Percentiles rank a stretch among this genome's conserved stretches.
phyloP scores from a whole-genome alignment of 2,329 filamentous ascomycete species.

The Albophoma yamanashiensis region DNA sequence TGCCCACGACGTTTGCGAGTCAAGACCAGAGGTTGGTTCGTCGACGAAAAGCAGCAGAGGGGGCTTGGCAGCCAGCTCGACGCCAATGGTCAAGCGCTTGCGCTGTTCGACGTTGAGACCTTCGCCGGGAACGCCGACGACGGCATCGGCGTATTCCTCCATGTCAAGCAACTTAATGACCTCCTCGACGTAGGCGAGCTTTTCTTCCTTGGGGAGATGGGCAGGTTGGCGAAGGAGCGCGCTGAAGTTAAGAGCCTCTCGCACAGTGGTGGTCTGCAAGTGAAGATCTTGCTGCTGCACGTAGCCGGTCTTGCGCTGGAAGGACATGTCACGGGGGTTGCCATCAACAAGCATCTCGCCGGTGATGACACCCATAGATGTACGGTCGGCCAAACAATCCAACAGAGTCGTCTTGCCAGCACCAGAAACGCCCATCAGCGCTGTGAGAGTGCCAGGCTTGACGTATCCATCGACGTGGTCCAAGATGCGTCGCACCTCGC shows the following conservation, averaged over 20 bases:
- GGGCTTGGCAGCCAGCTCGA: slow-evolving; percentile 91
- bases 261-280: slow-evolving; percentile 71
- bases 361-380: slow-evolving; percentile 78
- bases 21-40: slow-evolving; percentile 88
- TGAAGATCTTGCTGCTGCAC: slow-evolving; percentile 92
- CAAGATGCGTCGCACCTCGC: slow-evolving; percentile 62
- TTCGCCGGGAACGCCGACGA: slow-evolving; percentile 84
- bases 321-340: slow-evolving; percentile 61
- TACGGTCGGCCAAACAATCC: slow-evolving; percentile 75
- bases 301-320: slow-evolving; percentile 88
- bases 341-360: slow-evolving; percentile 68
- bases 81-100: slow-evolving; percentile 81
- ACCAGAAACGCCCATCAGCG: slow-evolving; percentile 83
- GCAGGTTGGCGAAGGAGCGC: slow-evolving; percentile 77
- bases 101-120: slow-evolving; percentile 64
- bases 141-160: slow-evolving; percentile 79
- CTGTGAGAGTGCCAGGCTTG: slow-evolving; percentile 81
- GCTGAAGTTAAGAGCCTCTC: slow-evolving; percentile 79
- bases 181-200: slow-evolving; percentile 78
- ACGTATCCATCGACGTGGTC: slow-evolving; percentile 89
- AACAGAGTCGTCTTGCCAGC: slow-evolving; percentile 92
- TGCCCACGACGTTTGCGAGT: slow-evolving; percentile 88
- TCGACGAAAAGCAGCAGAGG: slow-evolving; percentile 85
- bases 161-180: slow-evolving; percentile 87
- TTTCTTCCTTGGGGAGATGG: slow-evolving; percentile 61